Conservation (phyloP, 2,329 filamentous ascomycete species). For the Boeremia exigua region DNA sequence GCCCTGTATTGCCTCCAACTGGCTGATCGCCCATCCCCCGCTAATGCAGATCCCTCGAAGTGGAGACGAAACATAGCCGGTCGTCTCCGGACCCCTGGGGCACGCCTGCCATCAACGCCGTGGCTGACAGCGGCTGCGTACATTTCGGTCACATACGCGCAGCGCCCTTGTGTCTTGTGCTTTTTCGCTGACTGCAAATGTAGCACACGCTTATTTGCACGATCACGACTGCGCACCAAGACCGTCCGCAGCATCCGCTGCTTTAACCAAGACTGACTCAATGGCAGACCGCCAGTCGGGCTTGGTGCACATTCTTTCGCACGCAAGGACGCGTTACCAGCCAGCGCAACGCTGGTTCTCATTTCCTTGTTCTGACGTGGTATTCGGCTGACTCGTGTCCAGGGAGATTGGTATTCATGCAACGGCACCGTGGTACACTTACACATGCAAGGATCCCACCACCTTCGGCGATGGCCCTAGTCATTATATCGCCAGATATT, state of each 20-base stretch:
- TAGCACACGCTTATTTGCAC: neutral
- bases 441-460: conserved; percentile 5
- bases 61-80: conserved; percentile 17
- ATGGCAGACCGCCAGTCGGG: neutral
- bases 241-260: conserved; percentile 3
- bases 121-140: conserved; percentile 14
- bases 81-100: conserved; percentile 16
- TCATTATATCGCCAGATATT: neutral
- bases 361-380: neutral
- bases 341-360: neutral
- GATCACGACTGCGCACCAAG: neutral
- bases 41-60: conserved; percentile 7
- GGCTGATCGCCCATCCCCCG: conserved; percentile 1
- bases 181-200: neutral
- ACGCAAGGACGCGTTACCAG: conserved; percentile 6
- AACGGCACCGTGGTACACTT: neutral
- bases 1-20: conserved; percentile 1
- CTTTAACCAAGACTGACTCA: conserved; percentile 10
- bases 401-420: conserved; percentile 11
- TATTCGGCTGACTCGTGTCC: conserved; percentile 4
- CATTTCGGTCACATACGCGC: neutral
- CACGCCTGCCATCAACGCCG: conserved; percentile 2
- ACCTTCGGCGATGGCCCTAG: neutral
- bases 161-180: neutral
- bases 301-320: conserved; percentile 2